These are phyloP conservation scores for Ceraceosorus guamensis DNA, from an alignment of 1,284 basidiomycete genomes.

Conservation along the genomic window DNA sequence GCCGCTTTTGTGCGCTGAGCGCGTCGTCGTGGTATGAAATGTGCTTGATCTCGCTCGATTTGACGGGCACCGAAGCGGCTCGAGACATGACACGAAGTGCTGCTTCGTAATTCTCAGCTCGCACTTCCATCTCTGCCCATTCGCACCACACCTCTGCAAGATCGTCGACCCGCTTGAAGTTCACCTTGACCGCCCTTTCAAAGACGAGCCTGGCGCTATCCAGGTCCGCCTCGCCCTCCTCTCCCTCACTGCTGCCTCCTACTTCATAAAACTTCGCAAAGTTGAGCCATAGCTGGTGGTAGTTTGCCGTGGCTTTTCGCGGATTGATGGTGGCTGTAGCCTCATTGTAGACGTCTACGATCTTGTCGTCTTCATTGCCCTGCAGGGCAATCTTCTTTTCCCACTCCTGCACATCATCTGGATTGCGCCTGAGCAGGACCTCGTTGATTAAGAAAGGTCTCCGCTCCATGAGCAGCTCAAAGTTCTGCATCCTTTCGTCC, in stretches of 20 bases:
- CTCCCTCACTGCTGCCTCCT: conserved; percentile 64
- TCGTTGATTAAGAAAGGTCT: conserved; percentile 95
- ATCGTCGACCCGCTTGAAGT: conserved; percentile 93
- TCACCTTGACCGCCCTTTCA: conserved; percentile 82
- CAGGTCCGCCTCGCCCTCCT: conserved; percentile 57
- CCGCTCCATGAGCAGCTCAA: conserved; percentile 90
- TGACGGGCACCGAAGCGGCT: conserved; percentile 73
- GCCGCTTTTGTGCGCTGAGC: conserved; percentile 73
- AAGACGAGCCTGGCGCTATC: conserved; percentile 82
- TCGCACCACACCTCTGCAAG: conserved; percentile 98
- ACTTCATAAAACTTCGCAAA: conserved; percentile 98
- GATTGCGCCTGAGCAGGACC: conserved; percentile 84
- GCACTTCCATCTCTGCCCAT: conserved; percentile 96
- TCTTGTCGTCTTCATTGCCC: conserved; percentile 87
- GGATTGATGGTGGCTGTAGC: conserved; percentile 84
- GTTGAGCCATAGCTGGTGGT: conserved; percentile 84
- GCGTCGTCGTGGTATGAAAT: conserved; percentile 92
- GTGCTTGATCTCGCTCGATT: conserved; percentile 61
- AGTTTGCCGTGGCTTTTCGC: conserved; percentile 80
- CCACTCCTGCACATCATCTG: conserved; percentile 98
- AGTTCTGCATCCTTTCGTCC: conserved; percentile 81
- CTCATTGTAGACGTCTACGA: conserved; percentile 82
- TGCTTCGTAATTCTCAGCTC: conserved; percentile 93
- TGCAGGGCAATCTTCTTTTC: conserved; percentile 92
- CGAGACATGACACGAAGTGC: conserved; percentile 90